Evolutionary conservation across 352 stramenopile species (phyloP).

Genomic region (Pythium guiyangense): DNA sequence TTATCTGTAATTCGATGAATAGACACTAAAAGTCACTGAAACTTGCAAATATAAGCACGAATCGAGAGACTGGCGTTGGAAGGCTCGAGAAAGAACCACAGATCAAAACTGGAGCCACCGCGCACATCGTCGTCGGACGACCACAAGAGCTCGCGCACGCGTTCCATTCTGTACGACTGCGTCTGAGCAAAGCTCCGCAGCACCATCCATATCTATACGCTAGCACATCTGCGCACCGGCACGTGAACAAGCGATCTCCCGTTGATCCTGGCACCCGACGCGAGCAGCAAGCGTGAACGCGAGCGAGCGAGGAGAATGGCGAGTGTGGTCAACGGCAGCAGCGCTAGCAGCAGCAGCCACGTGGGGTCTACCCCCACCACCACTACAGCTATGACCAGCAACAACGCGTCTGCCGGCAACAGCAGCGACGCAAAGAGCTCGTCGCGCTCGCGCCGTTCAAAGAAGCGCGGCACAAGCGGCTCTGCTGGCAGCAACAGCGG

Average conservation of each 20-base stretch:
- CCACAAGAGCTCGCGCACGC: too few species aligned
- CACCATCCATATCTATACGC: too few species aligned
- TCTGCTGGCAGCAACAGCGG: constrained; percentile 4
- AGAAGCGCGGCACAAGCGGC: constrained; percentile 11
- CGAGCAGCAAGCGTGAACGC: neutral
- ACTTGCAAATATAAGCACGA: too few species aligned
- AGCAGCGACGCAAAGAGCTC: neutral
- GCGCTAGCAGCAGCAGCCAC: constrained; percentile 21
- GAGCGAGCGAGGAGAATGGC: constrained; percentile 13
- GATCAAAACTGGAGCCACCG: too few species aligned
- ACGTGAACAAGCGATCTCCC: neutral
- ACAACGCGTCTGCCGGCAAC: neutral
- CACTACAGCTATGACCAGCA: constrained; percentile 16
- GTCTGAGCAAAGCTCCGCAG: too few species aligned
- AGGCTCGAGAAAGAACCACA: too few species aligned
- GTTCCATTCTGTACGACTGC: neutral
- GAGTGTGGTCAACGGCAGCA: constrained; percentile 27
- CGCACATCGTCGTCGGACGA: too few species aligned
- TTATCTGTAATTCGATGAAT: neutral
- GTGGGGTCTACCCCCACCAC: constrained; percentile 20
- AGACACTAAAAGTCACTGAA: too few species aligned
- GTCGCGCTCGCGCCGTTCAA: neutral
- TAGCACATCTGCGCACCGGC: too few species aligned
- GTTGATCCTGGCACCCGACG: neutral
- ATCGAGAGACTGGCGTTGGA: too few species aligned